Evolutionary conservation across 2,329 filamentous ascomycete genomes (phyloP), one percentile per base, ranked within the genome.

Genomic region (Paraconiothyrium sp.): DNA sequence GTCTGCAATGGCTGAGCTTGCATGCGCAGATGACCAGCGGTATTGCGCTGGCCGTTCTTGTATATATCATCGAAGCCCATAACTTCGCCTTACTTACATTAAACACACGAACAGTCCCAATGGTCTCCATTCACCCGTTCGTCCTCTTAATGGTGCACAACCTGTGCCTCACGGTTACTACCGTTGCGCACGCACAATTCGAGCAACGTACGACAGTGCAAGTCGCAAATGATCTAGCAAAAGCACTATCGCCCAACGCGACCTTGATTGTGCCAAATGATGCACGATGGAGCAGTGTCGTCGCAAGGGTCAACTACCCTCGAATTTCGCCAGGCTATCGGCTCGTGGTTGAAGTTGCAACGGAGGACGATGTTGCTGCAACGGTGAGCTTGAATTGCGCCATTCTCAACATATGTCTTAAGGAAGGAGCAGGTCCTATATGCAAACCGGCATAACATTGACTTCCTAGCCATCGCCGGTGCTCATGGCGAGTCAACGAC

Each of bases 391-490:
- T 30, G 6, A 30, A 4, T 30, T 30, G 27, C 27, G 27, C 6
- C 27, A 30, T 30, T 30, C 27, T 30, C 27, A 30, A 30, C 27
- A 6, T 30, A 30, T 30, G 27, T 30, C 4, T 30, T 30, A 30
- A 30, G 27, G 27, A 4, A 30, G 27, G 27, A 30, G 27, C 6
- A 30, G 27, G 27, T 30, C 27, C 27, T 30, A 0, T 52, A 59
- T 22, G 68, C 68, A 9, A 64, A 60, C 54, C 48, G 51, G 11
- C 57, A 62, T 41, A 64, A 73, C 7, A 69, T 80, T 14, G 70
- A 76, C 0, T 79, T 80, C 48, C 67, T 80, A 2, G 76, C 73
- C 8, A 72, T 73, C 0, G 74, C 74, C 1, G 73, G 72, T 13
- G 65, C 72, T 2, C 79, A 81, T 68, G 74, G 76, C 0, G 77